phyloP scores from a whole-genome alignment of 2,329 filamentous ascomycete species.

The Helicocarpus griseus region DNA sequence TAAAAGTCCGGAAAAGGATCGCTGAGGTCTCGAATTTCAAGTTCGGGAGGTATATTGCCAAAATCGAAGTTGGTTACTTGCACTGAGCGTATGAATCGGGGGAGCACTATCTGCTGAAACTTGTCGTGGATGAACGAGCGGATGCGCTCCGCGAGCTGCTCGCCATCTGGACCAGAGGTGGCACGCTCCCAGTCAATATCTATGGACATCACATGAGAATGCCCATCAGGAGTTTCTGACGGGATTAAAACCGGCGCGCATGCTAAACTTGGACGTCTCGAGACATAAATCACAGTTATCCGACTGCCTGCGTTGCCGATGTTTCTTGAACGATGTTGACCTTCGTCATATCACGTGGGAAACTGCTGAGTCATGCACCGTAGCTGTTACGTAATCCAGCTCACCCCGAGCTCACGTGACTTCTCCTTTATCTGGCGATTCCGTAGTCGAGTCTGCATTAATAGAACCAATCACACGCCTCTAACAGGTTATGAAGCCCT shows the following conservation, averaged over 20 bases:
- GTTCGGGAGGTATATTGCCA: slow-evolving; percentile 67
- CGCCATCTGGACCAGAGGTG: slow-evolving; percentile 79
- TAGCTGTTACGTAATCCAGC: background rate
- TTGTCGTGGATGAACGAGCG: slow-evolving; percentile 90
- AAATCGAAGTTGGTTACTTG: slow-evolving; percentile 92
- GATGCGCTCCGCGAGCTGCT: slow-evolving; percentile 73
- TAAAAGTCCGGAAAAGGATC: slow-evolving; percentile 96
- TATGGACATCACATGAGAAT: slow-evolving; percentile 67
- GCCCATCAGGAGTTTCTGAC: slow-evolving; percentile 1
- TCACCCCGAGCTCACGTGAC: too few relatives aligned
- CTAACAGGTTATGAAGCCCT: too few relatives aligned
- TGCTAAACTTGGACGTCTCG: background rate
- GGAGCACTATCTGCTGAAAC: slow-evolving; percentile 84
- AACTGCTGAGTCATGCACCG: background rate
- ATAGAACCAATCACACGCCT: too few relatives aligned
- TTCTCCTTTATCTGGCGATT: too few relatives aligned
- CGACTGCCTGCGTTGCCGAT: too few relatives aligned
- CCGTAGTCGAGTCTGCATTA: too few relatives aligned
- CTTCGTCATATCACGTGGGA: background rate
- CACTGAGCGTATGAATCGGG: slow-evolving; percentile 93
- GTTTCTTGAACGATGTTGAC: background rate
- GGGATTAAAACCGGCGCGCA: background rate
- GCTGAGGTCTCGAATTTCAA: slow-evolving; percentile 94
- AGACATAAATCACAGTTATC: background rate
- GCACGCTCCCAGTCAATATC: slow-evolving; percentile 94